These are phyloP conservation scores for Fraxinus sp. DNA, from an alignment of 305 asterid species.

Conservation along the genomic window DNA sequence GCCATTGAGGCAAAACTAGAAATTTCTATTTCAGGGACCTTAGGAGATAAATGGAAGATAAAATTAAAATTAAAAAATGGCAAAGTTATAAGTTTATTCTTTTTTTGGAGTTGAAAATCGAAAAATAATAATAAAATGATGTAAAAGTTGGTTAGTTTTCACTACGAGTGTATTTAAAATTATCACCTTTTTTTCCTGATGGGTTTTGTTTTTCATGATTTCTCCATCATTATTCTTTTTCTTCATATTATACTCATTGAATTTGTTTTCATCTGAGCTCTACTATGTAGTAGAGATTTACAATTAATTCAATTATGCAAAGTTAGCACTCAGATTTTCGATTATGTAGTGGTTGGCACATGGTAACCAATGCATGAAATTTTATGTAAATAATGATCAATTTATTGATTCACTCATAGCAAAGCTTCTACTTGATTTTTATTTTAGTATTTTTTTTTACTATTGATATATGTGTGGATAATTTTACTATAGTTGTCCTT, in stretches of 20 bases:
- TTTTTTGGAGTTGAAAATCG: constrained; percentile 5
- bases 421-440: background rate
- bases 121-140: background rate
- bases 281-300: background rate
- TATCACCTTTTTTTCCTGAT: too few relatives aligned
- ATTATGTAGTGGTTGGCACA: background rate
- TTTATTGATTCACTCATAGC: too few relatives aligned
- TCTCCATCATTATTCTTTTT: too few relatives aligned
- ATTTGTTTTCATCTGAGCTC: background rate
- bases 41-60: background rate
- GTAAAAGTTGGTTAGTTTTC: background rate
- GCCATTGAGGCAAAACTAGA: constrained; percentile 86
- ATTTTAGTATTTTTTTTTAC: background rate
- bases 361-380: background rate
- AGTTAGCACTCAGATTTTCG: background rate
- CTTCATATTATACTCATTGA: background rate
- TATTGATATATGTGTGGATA: background rate
- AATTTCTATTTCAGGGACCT: constrained; percentile 44
- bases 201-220: too few relatives aligned
- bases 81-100: background rate
- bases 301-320: background rate
- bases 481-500: background rate
- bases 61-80: background rate
- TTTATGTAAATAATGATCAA: background rate
- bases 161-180: too few relatives aligned